Evolutionary conservation across 768 basidiomycete genomes (phyloP).

Genomic region (Cantharellus cinnabarinus): DNA sequence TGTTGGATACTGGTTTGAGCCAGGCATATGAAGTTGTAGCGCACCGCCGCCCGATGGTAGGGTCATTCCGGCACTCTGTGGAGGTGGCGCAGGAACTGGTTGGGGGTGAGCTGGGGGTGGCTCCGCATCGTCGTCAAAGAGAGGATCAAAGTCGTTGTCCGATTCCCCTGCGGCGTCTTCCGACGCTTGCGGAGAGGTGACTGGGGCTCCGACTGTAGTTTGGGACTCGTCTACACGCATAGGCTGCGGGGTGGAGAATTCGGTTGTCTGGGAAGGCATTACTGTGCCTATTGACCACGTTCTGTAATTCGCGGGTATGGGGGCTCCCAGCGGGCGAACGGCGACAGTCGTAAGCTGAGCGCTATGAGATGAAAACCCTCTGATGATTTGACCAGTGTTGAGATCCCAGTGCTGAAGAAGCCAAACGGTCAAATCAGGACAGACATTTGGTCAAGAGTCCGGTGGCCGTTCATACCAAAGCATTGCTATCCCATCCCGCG

Average conservation of each 20-base stretch:
- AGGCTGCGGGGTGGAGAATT: background rate
- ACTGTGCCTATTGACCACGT: background rate
- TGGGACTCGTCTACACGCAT: background rate
- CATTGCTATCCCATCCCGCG: slow-evolving; percentile 87
- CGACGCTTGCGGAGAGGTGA: background rate
- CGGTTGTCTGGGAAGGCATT: background rate
- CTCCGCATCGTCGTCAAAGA: slow-evolving; percentile 75
- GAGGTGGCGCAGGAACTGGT: slow-evolving; percentile 6
- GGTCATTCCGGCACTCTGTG: background rate
- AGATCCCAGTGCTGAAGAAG: slow-evolving; percentile 83
- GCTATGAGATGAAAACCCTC: slow-evolving; percentile 62
- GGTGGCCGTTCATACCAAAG: slow-evolving; percentile 23
- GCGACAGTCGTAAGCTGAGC: slow-evolving; percentile 70
- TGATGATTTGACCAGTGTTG: slow-evolving; percentile 62
- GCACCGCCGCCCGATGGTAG: background rate
- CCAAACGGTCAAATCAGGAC: background rate
- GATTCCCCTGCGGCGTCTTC: slow-evolving; percentile 38
- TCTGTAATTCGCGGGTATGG: background rate
- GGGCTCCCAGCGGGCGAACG: slow-evolving; percentile 35
- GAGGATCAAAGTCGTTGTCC: slow-evolving; percentile 64
- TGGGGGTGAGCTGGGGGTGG: slow-evolving; percentile 6
- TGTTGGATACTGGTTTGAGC: background rate
- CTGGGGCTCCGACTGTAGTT: background rate
- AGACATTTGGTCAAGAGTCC: background rate
- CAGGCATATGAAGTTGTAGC: background rate